A percentile compares a stretch with the other conserved stretches of the same genome.
Evolutionary conservation across 2,329 filamentous ascomycete species (phyloP).

Genomic region (Aspergillus pseudoviridinutans): DNA sequence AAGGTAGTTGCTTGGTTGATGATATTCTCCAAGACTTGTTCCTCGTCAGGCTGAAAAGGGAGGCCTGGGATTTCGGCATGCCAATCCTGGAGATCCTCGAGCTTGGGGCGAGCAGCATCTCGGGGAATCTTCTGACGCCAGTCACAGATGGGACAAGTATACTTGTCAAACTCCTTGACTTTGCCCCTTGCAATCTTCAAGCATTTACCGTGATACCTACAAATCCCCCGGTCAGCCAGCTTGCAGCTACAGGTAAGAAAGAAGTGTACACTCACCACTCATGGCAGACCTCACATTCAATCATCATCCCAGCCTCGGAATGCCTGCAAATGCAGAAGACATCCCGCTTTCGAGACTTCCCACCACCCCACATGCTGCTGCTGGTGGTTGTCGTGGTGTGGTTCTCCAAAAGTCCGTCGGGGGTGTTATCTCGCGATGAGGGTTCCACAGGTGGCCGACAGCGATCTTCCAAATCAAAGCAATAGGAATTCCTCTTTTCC

Average conservation of each 20-base stretch:
- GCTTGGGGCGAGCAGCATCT: constrained; percentile 88
- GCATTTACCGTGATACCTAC: constrained; percentile 94
- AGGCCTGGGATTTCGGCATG: constrained; percentile 74
- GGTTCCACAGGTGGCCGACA: constrained; percentile 89
- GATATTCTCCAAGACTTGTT: constrained; percentile 79
- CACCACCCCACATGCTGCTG: constrained; percentile 33
- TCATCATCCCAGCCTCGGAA: constrained; percentile 97
- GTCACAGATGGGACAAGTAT: constrained; percentile 96
- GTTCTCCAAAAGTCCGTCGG: constrained; percentile 52
- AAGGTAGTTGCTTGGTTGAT: constrained; percentile 81
- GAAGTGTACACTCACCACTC: constrained; percentile 68
- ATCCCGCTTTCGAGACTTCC: constrained; percentile 62
- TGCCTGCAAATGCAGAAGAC: constrained; percentile 97
- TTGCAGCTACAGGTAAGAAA: background rate
- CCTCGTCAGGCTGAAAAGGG: constrained; percentile 95
- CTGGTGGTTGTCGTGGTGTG: constrained; percentile 13
- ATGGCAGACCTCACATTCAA: constrained; percentile 95
- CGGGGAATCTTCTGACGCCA: constrained; percentile 96
- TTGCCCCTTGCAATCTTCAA: constrained; percentile 96
- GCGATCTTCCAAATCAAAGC: constrained; percentile 86
- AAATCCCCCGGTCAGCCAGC: background rate
- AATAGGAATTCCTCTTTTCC: constrained; percentile 79
- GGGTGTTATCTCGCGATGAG: constrained; percentile 74
- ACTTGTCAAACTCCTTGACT: constrained; percentile 97
- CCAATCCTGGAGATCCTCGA: constrained; percentile 83